phyloP scores from a whole-genome alignment of 1,139 yeast genomes.

The Blastobotrys apis region DNA sequence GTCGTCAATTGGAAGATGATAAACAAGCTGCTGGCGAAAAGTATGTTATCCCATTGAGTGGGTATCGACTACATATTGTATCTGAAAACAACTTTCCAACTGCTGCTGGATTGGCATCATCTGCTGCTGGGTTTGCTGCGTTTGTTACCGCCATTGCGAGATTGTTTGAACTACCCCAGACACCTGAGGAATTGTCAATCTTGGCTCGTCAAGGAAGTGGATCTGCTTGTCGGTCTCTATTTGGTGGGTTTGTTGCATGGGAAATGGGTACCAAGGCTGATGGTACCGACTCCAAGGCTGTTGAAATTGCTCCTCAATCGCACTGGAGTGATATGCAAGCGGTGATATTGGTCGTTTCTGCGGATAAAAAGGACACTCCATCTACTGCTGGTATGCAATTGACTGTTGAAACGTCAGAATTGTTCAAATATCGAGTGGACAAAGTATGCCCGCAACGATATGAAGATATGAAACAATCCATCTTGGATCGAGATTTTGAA shows the following conservation, averaged over 20 bases:
- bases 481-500: conserved; percentile 64
- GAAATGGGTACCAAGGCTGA: conserved; percentile 77
- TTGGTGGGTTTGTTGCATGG: conserved; percentile 99
- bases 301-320: conserved; percentile 72
- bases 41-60: conserved; percentile 56
- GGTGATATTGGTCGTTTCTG: conserved; percentile 86
- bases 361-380: conserved; percentile 89
- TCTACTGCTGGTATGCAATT: conserved; percentile 95
- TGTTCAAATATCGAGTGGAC: conserved; percentile 72
- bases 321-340: conserved; percentile 97
- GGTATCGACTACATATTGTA: conserved; percentile 70
- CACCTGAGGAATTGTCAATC: conserved; percentile 77
- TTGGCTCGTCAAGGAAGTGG: conserved; percentile 98
- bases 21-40: conserved; percentile 45
- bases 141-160: conserved; percentile 81
- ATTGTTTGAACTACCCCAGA: conserved; percentile 74
- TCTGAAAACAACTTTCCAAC: conserved; percentile 98
- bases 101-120: conserved; percentile 96
- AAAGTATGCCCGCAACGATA: conserved; percentile 84
- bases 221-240: conserved; percentile 92
- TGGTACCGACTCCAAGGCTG: conserved; percentile 90
- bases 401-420: conserved; percentile 83
- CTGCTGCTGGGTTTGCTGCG: conserved; percentile 98
- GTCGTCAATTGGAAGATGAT: conserved; percentile 45
- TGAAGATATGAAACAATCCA: conserved; percentile 74